Base-by-base conservation (phyloP, 2,329 filamentous ascomycete species). In the Davidsoniella australis region DNA sequence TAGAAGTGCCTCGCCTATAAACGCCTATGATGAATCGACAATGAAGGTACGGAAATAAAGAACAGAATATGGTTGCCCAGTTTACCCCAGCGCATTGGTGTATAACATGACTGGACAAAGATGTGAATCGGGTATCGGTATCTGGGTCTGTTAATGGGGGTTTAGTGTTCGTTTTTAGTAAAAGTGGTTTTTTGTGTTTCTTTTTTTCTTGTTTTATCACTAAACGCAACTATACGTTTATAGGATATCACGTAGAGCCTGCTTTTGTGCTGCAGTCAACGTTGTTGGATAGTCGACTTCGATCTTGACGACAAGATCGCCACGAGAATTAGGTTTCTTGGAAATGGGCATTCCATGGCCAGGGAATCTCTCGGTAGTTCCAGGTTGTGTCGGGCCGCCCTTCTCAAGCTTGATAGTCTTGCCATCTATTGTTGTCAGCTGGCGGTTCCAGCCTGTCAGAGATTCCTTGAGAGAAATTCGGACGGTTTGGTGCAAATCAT, bases 271-370 rank as follows among this genome's bases (percentile, higher is more conserved):
- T 6, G 73, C 51, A 3, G 85, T 89, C 64, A 98, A 65, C 39
- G 66, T 80, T 2, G 78, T 80, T 0, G 91, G 91, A 68, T 94
- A 96, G 61, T 85, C 88, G 63, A 98, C 88, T 60, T 91, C 91
- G 59, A 94, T 88, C 53, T 80, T 83, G 53, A 98, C 74, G 52
- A 96, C 68, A 56, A 98, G 85, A 61, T 94, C 86, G 20, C 91
- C 91, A 50, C 89, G 76, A 58, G 87, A 75, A 52, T 69, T 77
- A 0, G 85, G 85, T 62, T 87, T 89, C 73, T 94, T 96, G 54
- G 85, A 85, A 59, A 91, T 79, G 37, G 88, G 87, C 91, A 98
- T 96, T 52, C 91, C 91, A n/a, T 85, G 71, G 4, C 76, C 75
- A 0, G 91, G 91, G 61, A 84, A 98, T 29, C 72, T 70, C 56